phyloP scores from a whole-genome alignment of 2,329 filamentous ascomycete species.

The Cercospora zeae-maydis region DNA sequence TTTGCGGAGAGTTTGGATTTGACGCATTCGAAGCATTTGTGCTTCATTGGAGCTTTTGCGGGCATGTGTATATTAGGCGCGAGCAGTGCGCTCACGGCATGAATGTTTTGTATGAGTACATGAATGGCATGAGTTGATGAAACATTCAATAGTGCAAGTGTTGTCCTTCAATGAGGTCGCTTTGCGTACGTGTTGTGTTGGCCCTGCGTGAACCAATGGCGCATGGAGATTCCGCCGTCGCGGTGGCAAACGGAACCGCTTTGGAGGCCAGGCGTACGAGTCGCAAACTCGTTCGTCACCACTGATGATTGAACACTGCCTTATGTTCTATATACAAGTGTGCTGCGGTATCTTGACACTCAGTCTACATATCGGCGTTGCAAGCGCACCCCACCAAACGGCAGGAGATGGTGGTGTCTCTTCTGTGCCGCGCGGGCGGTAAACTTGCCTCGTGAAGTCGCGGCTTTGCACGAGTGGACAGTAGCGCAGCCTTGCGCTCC shows the following conservation, averaged over 20 bases:
- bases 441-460: no score
- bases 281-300: no score
- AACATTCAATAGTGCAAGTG: no score
- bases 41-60: conserved; percentile 74
- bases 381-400: not conserved
- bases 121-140: not conserved
- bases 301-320: not conserved
- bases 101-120: not conserved
- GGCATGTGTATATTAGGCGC: conserved; percentile 85
- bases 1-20: conserved; percentile 82
- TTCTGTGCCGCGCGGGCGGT: not conserved
- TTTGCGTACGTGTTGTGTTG: not conserved
- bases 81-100: conserved; percentile 77
- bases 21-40: conserved; percentile 73
- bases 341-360: not conserved
- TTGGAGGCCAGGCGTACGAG: no score
- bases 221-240: no score
- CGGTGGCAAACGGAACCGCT: no score
- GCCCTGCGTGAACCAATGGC: no score
- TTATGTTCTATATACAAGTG: not conserved
- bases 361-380: not conserved
- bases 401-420: not conserved
- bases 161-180: not conserved
- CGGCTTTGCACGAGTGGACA: no score
- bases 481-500: not conserved